Evolutionary conservation across 164 flowering plant species (phyloP).

Genomic region (Sedum album): DNA sequence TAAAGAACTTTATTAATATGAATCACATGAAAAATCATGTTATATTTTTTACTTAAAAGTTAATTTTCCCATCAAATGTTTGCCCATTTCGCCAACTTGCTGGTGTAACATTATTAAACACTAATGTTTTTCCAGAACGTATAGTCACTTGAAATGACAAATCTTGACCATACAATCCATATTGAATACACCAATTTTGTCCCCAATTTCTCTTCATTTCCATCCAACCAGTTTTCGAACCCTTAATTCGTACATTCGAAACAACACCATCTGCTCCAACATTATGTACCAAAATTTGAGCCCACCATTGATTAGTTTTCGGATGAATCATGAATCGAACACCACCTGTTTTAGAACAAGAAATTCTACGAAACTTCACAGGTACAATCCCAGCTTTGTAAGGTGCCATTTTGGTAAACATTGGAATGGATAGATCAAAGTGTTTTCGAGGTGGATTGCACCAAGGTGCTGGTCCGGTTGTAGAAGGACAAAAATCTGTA

Average conservation of each 20-base stretch:
- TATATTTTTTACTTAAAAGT: background rate
- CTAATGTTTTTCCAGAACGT: slow-evolving; percentile 14
- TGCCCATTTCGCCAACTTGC: slow-evolving; percentile 21
- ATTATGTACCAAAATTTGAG: slow-evolving; percentile 10
- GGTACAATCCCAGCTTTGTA: slow-evolving; percentile 19
- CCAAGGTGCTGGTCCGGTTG: slow-evolving; percentile 1
- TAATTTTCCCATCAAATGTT: slow-evolving; percentile 16
- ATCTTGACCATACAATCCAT: background rate
- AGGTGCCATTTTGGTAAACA: slow-evolving; percentile 17
- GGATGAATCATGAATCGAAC: slow-evolving; percentile 3
- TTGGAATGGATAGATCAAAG: slow-evolving; percentile 7
- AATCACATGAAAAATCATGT: too few relatives aligned
- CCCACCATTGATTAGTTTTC: background rate
- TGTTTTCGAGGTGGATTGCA: slow-evolving; percentile 17
- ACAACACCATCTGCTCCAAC: slow-evolving; percentile 16
- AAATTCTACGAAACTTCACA: slow-evolving; percentile 6
- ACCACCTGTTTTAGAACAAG: background rate
- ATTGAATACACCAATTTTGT: slow-evolving; percentile 7
- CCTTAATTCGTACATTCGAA: slow-evolving; percentile 12
- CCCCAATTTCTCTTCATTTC: slow-evolving; percentile 14
- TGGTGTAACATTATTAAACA: slow-evolving; percentile 17
- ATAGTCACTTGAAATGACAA: slow-evolving; percentile 19
- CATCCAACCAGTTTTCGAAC: slow-evolving; percentile 12
- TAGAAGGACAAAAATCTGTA: background rate
- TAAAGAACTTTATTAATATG: too few relatives aligned